Base-by-base conservation (phyloP, 2,329 filamentous ascomycete genomes). In the Xylaria sp. region DNA sequence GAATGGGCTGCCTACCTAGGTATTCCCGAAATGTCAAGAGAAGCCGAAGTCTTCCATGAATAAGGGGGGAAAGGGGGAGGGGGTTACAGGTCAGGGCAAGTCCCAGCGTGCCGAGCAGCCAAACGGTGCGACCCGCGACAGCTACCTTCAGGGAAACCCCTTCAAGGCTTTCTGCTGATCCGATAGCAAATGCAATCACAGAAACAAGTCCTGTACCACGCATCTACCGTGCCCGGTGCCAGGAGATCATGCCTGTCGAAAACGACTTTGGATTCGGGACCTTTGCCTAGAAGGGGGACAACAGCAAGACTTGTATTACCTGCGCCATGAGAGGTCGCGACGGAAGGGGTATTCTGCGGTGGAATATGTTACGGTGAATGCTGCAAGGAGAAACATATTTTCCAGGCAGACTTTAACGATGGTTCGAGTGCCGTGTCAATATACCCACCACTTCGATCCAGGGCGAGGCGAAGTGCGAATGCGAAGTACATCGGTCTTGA, bases 381-480 rank as follows among this genome's bases (percentile, higher is more conserved):
- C 13, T 7, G n/a, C n/a, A 7, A n/a, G 17, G 39, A 44, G 17
- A 20, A n/a, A 42, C 15, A 13, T 10, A 10, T 42, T 17, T 2
- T 2, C 11, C 15, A 17, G 38, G 15, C 13, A 5, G 39, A n/a
- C 7, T 44, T n/a, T n/a, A 44, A 44, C 39, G 39, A 44, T 36
- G 33, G 9, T 36, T 36, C 13, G 33, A 36, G 33, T 36, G 33
- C 33, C 33, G 13, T 10, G 7, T 36, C n/a, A 39, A 36, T 36
- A 54, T 54, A 11, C 33, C 33, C 33, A 22, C 33, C 2, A 25
- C 51, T 2, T 9, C 22, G 51, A 54, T 27, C 20, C 13, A 17
- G 17, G 51, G 33, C 51, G 51, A 54, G 27, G 51, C 31, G 15
- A 54, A 27, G 33, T 39, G 51, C 15, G 39, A 54, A 20, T 54